Conservation (phyloP, 2,329 filamentous ascomycete species). For the Piedraia hortae region DNA sequence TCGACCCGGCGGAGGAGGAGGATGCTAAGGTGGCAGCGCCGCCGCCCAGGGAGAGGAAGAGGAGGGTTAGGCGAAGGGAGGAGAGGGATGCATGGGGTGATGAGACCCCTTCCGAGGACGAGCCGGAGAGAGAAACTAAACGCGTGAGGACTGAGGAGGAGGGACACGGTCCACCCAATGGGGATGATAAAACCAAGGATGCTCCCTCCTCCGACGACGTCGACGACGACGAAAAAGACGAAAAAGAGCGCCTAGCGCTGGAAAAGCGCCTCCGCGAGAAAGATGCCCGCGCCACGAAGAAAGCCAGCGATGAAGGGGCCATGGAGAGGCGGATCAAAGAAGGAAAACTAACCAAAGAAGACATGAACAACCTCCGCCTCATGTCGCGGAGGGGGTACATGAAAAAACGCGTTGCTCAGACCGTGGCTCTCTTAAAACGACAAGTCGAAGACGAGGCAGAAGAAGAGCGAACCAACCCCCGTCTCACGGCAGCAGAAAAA, state of each 20-base stretch:
- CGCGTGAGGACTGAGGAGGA: constrained; percentile 43
- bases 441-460: constrained; percentile 71
- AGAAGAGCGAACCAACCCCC: constrained; percentile 46
- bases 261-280: constrained; percentile 46
- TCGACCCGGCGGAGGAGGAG: constrained; percentile 11
- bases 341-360: constrained; percentile 35
- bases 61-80: constrained; percentile 10
- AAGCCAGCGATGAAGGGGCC: constrained; percentile 28
- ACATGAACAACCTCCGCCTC: constrained; percentile 55
- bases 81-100: constrained; percentile 47
- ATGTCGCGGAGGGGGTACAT: constrained; percentile 78
- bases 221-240: constrained; percentile 27
- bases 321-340: constrained; percentile 34
- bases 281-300: constrained; percentile 43
- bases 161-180: constrained; percentile 23
- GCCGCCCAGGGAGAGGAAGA: constrained; percentile 15
- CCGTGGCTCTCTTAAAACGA: constrained; percentile 58
- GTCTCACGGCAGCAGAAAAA: constrained; percentile 50
- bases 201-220: constrained; percentile 4
- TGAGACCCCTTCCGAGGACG: constrained; percentile 30
- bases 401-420: constrained; percentile 70
- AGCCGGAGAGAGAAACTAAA: constrained; percentile 33
- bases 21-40: constrained; percentile 11
- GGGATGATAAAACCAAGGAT: too few relatives aligned
- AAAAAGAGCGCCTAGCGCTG: constrained; percentile 52